A percentile compares a stretch with the other conserved stretches of the same genome.
Evolutionary conservation across 768 basidiomycete species (phyloP).

Genomic region (Termitomyces sp.): DNA sequence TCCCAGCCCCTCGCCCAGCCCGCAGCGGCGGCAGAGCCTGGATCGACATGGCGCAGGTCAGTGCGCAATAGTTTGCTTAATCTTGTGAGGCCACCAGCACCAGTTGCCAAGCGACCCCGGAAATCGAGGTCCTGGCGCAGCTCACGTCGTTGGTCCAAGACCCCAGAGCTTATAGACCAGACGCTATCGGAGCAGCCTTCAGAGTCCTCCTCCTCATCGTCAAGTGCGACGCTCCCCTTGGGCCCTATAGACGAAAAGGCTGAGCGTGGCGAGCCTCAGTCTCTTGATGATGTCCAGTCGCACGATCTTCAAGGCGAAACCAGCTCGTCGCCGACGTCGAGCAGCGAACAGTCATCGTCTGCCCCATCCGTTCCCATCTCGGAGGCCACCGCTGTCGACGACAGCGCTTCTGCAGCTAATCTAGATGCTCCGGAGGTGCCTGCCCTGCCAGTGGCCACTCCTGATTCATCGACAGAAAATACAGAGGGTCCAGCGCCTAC

Average conservation of each 20-base stretch:
- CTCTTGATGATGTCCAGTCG: not conserved
- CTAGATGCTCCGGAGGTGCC: not conserved
- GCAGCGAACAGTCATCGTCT: not conserved
- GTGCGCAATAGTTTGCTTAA: constrained; percentile 30
- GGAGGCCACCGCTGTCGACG: not conserved
- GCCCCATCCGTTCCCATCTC: not conserved
- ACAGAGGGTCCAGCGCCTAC: not conserved
- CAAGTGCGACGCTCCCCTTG: not conserved
- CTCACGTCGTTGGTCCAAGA: constrained; percentile 3
- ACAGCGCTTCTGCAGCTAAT: not conserved
- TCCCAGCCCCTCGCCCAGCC: not conserved
- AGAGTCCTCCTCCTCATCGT: not conserved
- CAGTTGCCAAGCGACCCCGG: constrained; percentile 5
- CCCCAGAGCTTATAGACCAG: not conserved
- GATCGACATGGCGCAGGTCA: constrained; percentile 15
- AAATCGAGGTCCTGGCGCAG: constrained; percentile 1
- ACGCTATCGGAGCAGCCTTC: not conserved
- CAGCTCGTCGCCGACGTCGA: not conserved
- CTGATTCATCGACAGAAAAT: not conserved
- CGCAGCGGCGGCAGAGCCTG: not conserved
- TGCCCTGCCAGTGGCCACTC: not conserved
- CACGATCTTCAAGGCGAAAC: not conserved
- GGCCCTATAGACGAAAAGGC: not conserved
- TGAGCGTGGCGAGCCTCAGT: not conserved
- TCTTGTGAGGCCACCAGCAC: constrained; percentile 20